Evolutionary conservation across 768 basidiomycete genomes (phyloP), one percentile per base, ranked within the genome.

Genomic region (Gautieria morchelliformis): DNA sequence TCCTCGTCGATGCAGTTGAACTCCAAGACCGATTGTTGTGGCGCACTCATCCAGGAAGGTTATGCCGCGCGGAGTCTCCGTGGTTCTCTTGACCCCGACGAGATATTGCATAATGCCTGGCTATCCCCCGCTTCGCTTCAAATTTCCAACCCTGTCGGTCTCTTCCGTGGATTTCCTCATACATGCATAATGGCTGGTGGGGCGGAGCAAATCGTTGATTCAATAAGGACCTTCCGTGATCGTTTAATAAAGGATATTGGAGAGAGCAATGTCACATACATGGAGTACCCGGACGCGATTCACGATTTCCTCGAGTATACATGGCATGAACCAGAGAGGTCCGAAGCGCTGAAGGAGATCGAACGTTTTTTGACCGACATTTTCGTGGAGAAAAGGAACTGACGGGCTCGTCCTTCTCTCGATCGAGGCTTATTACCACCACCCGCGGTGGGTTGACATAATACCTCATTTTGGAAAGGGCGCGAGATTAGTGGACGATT

Each of bases 151-250:
- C n/a, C 39, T 22, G 47, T 6, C 20, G 69, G 76, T 11, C 63
- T 69, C 51, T 86, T 85, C 67, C 72, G 66, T 40, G 77, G 75
- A n/a, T 86, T 81, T 67, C 84, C 84, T 2, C 69, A 75, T n/a
- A 84, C 83, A 0, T 83, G 83, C 66, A 75, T 86, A 46, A 70
- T 74, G 8, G 75, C 72, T 5, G 84, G 84, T 15, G 79, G 77
- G 5, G 78, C 78, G 4, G 84, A 86, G 65, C 65, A 78, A 9
- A 60, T 82, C 19, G 68, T 74, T n/a, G 84, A 85, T 66, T 71
- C 73, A 46, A 77, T 79, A 41, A 62, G 67, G 30, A 76, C 73
- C 1, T 65, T 84, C 60, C 67, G 68, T 40, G 68, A 74, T 30
- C 73, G 70, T 64, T 80, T 84, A 79, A 65, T 68, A 17, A 67